These are phyloP conservation scores for Sphaerulina populicola DNA, from an alignment of 2,329 filamentous ascomycete species.

Conservation along the genomic window DNA sequence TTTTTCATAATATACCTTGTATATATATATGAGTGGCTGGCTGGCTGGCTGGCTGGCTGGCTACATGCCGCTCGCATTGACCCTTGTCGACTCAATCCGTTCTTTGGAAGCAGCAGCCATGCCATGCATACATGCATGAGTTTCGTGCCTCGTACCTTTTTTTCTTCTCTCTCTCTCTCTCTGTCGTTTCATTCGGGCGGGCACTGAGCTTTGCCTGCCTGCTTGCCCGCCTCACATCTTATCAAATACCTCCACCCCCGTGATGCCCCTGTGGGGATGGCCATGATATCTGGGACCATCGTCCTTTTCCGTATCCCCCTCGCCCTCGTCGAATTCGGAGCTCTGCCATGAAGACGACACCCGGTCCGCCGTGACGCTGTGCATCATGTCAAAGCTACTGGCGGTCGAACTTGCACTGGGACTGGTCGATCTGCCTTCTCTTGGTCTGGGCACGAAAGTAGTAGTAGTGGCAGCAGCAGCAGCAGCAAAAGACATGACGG, in stretches of 20 bases:
- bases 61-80: too few relatives aligned
- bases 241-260: conserved; percentile 33
- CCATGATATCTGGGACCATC: conserved; percentile 23
- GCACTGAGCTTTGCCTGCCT: not conserved
- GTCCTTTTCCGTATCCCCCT: conserved; percentile 20
- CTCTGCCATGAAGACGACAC: conserved; percentile 19
- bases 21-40: too few relatives aligned
- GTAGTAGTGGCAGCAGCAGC: conserved; percentile 13
- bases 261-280: conserved; percentile 20
- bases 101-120: too few relatives aligned
- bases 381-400: conserved; percentile 42
- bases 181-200: not conserved
- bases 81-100: too few relatives aligned
- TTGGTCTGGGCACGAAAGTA: conserved; percentile 14
- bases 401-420: conserved; percentile 27
- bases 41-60: too few relatives aligned
- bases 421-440: conserved; percentile 13
- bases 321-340: conserved; percentile 17
- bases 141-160: not conserved
- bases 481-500: not conserved
- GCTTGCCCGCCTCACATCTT: conserved; percentile 30
- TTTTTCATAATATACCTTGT: too few relatives aligned
- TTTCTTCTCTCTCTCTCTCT: not conserved
- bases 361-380: conserved; percentile 38
- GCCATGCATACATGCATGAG: too few relatives aligned